Percentiles rank a stretch among this genome's conserved stretches.
Conservation (phyloP, 306 rosid genomes). For the Rosa multiflora region DNA sequence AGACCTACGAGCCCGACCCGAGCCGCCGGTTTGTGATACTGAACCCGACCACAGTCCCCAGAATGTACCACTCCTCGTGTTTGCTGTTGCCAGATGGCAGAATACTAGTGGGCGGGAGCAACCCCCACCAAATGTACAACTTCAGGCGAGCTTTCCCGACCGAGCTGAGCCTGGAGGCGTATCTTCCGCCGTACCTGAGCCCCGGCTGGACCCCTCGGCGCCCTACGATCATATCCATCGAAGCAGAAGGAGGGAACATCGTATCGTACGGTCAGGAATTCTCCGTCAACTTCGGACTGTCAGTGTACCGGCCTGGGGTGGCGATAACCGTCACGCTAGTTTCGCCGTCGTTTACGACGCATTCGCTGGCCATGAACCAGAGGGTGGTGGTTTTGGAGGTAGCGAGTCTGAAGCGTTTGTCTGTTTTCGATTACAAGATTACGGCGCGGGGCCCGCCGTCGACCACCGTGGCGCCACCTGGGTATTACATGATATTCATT, state of each 20-base stretch:
- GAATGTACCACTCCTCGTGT: conserved; percentile 79
- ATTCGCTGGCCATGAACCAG: conserved; percentile 67
- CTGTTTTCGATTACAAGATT: conserved; percentile 30
- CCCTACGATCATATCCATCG: conserved; percentile 50
- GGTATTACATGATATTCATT: conserved; percentile 57
- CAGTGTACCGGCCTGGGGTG: background rate
- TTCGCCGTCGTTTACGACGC: conserved; percentile 70
- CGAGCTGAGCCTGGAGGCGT: conserved; percentile 64
- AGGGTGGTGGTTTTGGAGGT: conserved; percentile 61
- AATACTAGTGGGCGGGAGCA: conserved; percentile 80
- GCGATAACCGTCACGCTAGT: conserved; percentile 34
- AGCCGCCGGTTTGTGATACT: conserved; percentile 33
- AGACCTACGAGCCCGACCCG: conserved; percentile 23
- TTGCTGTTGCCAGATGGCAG: conserved; percentile 62
- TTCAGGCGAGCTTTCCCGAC: conserved; percentile 56
- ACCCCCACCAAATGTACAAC: conserved; percentile 57
- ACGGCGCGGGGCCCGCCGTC: conserved; percentile 49
- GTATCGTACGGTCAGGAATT: conserved; percentile 38
- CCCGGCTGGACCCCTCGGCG: conserved; percentile 1
- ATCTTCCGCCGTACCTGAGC: conserved; percentile 52
- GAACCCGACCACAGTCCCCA: conserved; percentile 37
- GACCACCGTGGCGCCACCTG: conserved; percentile 63
- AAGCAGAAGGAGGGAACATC: conserved; percentile 12
- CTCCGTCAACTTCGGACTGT: conserved; percentile 40
- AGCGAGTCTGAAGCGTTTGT: conserved; percentile 20